Conservation (phyloP, 305 asterid genomes). For the Rubia tinctorum region DNA sequence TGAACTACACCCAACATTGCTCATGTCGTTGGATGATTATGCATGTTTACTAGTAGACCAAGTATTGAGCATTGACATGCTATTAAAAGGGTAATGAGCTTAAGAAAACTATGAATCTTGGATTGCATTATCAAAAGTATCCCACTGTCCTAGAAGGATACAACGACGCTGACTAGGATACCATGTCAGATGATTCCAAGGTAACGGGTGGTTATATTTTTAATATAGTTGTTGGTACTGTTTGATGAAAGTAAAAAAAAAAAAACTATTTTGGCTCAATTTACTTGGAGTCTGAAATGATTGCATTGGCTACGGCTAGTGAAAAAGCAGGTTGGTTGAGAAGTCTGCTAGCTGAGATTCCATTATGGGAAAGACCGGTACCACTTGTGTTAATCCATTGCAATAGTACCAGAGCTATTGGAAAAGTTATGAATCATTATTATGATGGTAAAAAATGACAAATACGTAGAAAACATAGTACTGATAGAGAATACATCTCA, state of each 20-base stretch:
- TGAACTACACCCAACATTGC: too few relatives aligned
- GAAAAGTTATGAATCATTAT: neutral
- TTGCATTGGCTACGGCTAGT: neutral
- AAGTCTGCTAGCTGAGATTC: neutral
- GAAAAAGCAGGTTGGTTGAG: neutral
- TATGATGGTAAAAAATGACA: neutral
- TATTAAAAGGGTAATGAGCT: neutral
- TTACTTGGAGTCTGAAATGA: neutral
- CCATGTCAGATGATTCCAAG: too few relatives aligned
- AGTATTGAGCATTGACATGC: neutral
- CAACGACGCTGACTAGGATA: neutral
- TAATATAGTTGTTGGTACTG: neutral
- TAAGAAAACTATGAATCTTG: neutral
- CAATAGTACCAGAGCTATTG: neutral
- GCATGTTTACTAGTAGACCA: too few relatives aligned
- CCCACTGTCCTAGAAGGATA: neutral
- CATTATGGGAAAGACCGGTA: neutral
- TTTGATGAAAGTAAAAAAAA: neutral
- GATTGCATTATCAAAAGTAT: neutral
- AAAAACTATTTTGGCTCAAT: neutral
- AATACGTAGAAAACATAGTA: neutral
- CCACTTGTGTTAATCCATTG: neutral
- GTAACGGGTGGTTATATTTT: neutral
- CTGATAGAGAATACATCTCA: neutral
- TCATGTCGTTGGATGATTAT: too few relatives aligned